Conservation (phyloP, 495 filamentous ascomycete genomes). For the Aspergillus carlsbadensis region DNA sequence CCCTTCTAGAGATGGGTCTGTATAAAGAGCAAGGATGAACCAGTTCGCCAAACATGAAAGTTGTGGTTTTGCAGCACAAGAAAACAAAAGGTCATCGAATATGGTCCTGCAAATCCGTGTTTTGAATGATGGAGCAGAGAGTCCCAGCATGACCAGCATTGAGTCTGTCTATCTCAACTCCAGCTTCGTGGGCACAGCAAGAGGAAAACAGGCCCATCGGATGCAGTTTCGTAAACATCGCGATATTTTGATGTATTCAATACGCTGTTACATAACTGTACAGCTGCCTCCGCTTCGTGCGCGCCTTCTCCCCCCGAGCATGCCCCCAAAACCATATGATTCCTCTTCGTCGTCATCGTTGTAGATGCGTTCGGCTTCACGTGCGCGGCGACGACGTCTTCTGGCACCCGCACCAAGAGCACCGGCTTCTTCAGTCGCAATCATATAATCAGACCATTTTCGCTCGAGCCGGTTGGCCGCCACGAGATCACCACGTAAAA, state of each 20-base stretch:
- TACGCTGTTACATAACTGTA: constrained; percentile 47
- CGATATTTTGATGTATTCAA: not conserved
- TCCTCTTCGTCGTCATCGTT: constrained; percentile 70
- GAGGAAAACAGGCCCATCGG: not conserved
- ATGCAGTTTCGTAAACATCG: constrained; percentile 20
- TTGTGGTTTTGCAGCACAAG: not conserved
- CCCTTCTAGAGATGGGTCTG: constrained; percentile 9
- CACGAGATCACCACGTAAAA: constrained; percentile 69
- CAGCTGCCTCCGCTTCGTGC: constrained; percentile 55
- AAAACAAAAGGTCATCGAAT: constrained; percentile 1
- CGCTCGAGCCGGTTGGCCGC: constrained; percentile 73
- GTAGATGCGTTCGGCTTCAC: constrained; percentile 73
- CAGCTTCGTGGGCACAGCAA: not conserved
- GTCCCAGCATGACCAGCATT: constrained; percentile 15
- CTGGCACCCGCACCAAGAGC: constrained; percentile 62
- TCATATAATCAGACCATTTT: constrained; percentile 96
- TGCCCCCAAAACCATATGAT: constrained; percentile 25
- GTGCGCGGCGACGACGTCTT: constrained; percentile 68
- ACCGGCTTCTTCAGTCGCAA: constrained; percentile 81
- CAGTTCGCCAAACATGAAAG: not conserved
- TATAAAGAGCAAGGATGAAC: not conserved
- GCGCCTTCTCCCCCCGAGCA: constrained; percentile 40
- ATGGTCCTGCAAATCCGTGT: constrained; percentile 4
- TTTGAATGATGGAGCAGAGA: constrained; percentile 7
- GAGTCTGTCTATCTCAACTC: not conserved